Conservation (phyloP, 768 basidiomycete genomes). For the Trametes cingulata region DNA sequence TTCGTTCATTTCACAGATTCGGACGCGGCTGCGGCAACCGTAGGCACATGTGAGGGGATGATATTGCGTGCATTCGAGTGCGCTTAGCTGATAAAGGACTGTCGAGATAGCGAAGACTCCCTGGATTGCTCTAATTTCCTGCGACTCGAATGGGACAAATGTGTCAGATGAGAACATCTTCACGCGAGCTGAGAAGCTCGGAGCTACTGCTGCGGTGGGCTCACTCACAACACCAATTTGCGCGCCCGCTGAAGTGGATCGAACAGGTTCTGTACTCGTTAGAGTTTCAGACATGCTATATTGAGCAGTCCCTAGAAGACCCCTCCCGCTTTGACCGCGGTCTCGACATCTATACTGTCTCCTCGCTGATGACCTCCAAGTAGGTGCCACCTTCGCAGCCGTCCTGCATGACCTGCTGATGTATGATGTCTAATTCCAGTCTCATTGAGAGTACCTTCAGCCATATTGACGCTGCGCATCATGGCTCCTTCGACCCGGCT, state of each 20-base stretch:
- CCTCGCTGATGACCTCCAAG: background rate
- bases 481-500: background rate
- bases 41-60: constrained; percentile 38
- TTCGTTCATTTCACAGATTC: constrained; percentile 81
- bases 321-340: background rate
- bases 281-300: background rate
- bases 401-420: no score
- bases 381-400: background rate
- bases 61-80: background rate
- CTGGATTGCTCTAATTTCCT: constrained; percentile 88
- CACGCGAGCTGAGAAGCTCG: constrained; percentile 74
- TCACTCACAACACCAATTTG: background rate
- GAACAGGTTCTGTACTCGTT: background rate
- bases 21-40: constrained; percentile 41
- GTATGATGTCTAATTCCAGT: background rate
- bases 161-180: constrained; percentile 72
- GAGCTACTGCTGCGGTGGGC: constrained; percentile 76
- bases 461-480: background rate
- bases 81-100: background rate
- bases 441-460: background rate
- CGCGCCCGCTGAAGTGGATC: background rate
- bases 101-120: constrained; percentile 57
- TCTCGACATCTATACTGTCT: background rate
- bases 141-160: constrained; percentile 73
- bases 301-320: background rate